A percentile compares a stretch with the other conserved stretches of the same genome.
Evolutionary conservation across 1,139 yeast species (phyloP).

Genomic region (Taphrina flavorubra): DNA sequence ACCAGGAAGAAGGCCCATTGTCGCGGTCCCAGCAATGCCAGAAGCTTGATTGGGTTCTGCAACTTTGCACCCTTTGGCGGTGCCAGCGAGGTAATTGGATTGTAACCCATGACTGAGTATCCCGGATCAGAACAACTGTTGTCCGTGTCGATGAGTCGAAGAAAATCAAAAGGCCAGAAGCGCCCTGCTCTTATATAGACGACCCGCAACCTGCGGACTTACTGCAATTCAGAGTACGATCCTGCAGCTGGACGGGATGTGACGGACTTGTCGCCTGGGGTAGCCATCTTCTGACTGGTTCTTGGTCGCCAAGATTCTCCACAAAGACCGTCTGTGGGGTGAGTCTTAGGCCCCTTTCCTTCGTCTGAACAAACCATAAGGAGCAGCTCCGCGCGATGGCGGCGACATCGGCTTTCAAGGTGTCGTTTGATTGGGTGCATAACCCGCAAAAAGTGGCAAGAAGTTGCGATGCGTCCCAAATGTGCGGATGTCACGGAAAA

Average conservation of each 20-base stretch:
- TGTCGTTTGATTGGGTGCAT: too few species aligned
- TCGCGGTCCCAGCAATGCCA: conserved; percentile 56
- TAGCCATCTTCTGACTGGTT: too few species aligned
- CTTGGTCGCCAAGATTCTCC: background rate
- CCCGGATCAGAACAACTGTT: too few species aligned
- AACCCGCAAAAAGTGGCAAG: too few species aligned
- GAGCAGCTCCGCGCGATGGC: background rate
- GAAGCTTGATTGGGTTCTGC: conserved; percentile 41
- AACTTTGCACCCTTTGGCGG: conserved; percentile 18
- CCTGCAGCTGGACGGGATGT: background rate
- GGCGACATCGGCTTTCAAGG: background rate
- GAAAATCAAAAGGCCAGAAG: too few species aligned
- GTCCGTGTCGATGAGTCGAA: too few species aligned
- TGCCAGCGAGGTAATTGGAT: conserved; percentile 17
- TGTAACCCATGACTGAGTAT: conserved; percentile 15
- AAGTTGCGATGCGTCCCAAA: background rate
- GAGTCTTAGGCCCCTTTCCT: background rate
- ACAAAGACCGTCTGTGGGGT: conserved; percentile 1
- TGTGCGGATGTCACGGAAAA: conserved; percentile 6
- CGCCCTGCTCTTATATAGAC: background rate
- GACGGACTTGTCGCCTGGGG: background rate
- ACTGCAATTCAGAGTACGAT: background rate
- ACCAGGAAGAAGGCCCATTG: conserved; percentile 69
- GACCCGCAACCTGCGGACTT: too few species aligned
- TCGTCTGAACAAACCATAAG: background rate